Evolutionary conservation across 2,329 filamentous ascomycete genomes (phyloP), one percentile per base, ranked within the genome.

Genomic region (Emergomyces pasteurianus): DNA sequence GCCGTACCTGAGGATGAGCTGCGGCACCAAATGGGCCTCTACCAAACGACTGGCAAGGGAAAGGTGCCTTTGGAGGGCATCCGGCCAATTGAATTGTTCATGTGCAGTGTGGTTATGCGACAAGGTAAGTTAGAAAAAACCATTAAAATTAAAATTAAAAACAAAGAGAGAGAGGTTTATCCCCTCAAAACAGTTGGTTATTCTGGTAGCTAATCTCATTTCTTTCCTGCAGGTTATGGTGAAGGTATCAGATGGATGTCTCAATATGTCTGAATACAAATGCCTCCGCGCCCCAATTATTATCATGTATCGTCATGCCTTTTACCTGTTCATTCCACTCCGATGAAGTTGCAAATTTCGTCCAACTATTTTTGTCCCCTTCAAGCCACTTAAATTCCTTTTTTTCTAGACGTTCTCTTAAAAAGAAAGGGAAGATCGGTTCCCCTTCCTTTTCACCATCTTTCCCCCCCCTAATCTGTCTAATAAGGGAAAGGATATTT

Each of bases 21-120:
- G 72, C 85, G 94, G 76, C 87, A 92, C 74, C 88, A 92, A 75
- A 82, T 99, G 62, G 94, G 94, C 65, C 79, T 99, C 71, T 97
- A 95, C 79, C 92, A 97, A 79, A 96, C 92, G 60, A 96, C 90
- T 63, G 92, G 92, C 70, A 96, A 96, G 84, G 91, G 91, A 77
- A 95, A 95, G 83, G 87, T 95, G 64, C 89, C 88, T 65, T 81
- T 94, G 67, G 92, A 96, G 80, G 90, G 90, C 40, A 95, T 96
- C 76, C 83, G 92, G 69, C 90, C 92, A 28, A 92, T 99, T 72
- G 94, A 99, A 83, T 85, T 97, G 65, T 97, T 97, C 78, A 95
- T 99, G 94, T 97, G 92, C 84, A 95, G 90, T 70, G 92, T 97
- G 68, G 92, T 97, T 65, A 96, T 96, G 90, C 85, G 92, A 77